Evolutionary conservation across 495 filamentous ascomycete species (phyloP).

Genomic region (Daldinia vernicosa): DNA sequence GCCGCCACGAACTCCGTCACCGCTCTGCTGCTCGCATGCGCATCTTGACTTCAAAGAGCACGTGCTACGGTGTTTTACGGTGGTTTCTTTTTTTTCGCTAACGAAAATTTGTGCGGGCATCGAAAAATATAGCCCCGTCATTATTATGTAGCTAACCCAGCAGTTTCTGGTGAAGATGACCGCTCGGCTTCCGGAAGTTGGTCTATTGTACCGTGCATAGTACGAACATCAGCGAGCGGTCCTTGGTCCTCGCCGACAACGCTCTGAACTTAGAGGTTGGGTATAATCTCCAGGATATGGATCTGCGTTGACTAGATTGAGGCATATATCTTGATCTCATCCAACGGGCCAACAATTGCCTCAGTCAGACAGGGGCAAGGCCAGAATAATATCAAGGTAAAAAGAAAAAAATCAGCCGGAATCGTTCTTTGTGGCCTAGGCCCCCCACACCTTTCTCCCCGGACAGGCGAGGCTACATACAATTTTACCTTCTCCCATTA

Average conservation of each 20-base stretch:
- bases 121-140: slow-evolving; percentile 13
- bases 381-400: slow-evolving; percentile 18
- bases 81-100: not conserved
- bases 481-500: slow-evolving; percentile 31
- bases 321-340: slow-evolving; percentile 30
- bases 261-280: slow-evolving; percentile 26
- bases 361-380: slow-evolving; percentile 32
- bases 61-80: not conserved
- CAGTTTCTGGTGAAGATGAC: not conserved
- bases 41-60: slow-evolving; percentile 19
- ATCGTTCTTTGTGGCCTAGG: slow-evolving; percentile 15
- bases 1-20: slow-evolving; percentile 31
- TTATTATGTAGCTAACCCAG: not conserved
- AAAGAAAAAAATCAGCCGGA: slow-evolving; percentile 34
- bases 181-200: not conserved
- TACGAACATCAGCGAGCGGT: slow-evolving; percentile 1
- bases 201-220: not conserved
- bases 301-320: slow-evolving; percentile 33
- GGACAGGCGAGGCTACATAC: slow-evolving; percentile 36
- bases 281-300: slow-evolving; percentile 16
- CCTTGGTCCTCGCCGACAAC: slow-evolving; percentile 25
- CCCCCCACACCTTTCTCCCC: slow-evolving; percentile 33
- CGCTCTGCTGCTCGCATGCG: slow-evolving; percentile 28
- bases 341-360: slow-evolving; percentile 32
- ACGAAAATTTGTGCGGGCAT: not conserved